phyloP scores from a whole-genome alignment of 371 early-diverging fungal genomes.

The Zychaea mexicana region DNA sequence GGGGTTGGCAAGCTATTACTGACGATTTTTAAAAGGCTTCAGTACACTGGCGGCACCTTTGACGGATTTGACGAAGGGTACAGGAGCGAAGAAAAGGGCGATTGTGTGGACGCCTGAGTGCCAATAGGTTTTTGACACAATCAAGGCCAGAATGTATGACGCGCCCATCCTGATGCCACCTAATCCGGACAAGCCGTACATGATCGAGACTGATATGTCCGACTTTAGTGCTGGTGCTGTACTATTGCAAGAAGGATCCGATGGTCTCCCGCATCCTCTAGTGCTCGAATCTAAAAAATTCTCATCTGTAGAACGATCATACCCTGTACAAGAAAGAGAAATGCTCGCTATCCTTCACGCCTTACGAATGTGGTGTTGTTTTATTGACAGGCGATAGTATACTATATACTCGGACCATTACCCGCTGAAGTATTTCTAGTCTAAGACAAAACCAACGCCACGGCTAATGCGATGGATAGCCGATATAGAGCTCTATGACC shows the following conservation, averaged over 20 bases:
- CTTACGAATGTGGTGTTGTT: slow-evolving; percentile 32
- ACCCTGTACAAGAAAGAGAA: slow-evolving; percentile 45
- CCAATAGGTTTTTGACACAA: slow-evolving; percentile 9
- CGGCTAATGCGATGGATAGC: slow-evolving; percentile 16
- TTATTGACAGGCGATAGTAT: slow-evolving; percentile 24
- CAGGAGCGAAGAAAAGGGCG: not conserved
- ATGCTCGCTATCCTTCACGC: slow-evolving; percentile 36
- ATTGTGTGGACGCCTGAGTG: slow-evolving; percentile 8
- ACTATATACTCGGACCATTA: slow-evolving; percentile 28
- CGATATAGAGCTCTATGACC: slow-evolving; percentile 20
- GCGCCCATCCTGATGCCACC: slow-evolving; percentile 21
- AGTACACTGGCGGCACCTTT: not conserved
- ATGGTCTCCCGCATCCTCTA: slow-evolving; percentile 43
- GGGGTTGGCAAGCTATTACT: slow-evolving; percentile 28
- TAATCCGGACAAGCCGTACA: slow-evolving; percentile 19
- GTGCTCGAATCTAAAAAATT: slow-evolving; percentile 21
- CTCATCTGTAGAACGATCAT: slow-evolving; percentile 4
- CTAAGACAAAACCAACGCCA: slow-evolving; percentile 18
- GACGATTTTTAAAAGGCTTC: not conserved
- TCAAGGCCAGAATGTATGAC: slow-evolving; percentile 3
- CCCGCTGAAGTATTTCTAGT: slow-evolving; percentile 18
- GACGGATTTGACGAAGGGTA: slow-evolving; percentile 1
- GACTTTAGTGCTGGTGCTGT: slow-evolving; percentile 34
- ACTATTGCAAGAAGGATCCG: slow-evolving; percentile 16
- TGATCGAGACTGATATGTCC: slow-evolving; percentile 36